These are phyloP conservation scores for Diaporthe nobilis DNA, from an alignment of 2,329 filamentous ascomycete species.

Conservation along the genomic window DNA sequence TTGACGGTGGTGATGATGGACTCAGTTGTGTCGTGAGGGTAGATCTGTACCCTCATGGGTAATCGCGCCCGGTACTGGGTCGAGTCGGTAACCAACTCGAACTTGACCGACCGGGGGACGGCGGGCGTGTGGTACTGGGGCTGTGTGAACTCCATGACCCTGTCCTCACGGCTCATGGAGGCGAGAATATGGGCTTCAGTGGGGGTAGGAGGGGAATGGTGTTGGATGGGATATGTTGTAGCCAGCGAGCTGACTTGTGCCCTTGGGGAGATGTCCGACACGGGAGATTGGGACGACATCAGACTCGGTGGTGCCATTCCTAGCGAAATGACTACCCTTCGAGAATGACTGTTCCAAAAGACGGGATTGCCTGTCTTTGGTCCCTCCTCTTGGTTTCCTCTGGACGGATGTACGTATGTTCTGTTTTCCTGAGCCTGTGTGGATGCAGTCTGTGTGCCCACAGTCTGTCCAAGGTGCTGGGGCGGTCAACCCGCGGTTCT, in stretches of 20 bases:
- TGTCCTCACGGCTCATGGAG: slow-evolving; percentile 39
- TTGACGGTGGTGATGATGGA: slow-evolving; percentile 98
- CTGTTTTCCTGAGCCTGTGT: slow-evolving; percentile 9
- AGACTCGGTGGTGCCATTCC: slow-evolving; percentile 43
- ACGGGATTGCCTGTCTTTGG: slow-evolving; percentile 20
- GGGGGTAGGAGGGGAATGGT: slow-evolving; percentile 39
- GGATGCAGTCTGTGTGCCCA: slow-evolving; percentile 30
- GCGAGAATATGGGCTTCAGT: slow-evolving; percentile 43
- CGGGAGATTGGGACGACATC: slow-evolving; percentile 44
- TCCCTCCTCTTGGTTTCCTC: slow-evolving; percentile 35
- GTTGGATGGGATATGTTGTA: slow-evolving; percentile 36
- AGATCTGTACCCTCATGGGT: slow-evolving; percentile 92
- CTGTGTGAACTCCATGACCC: slow-evolving; percentile 40
- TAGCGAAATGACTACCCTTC: slow-evolving; percentile 41
- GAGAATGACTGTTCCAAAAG: slow-evolving; percentile 39
- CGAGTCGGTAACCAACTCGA: slow-evolving; percentile 80
- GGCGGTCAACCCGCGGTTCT: slow-evolving; percentile 41
- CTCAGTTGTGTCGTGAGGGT: slow-evolving; percentile 94
- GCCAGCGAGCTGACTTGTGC: slow-evolving; percentile 40
- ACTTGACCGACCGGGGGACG: slow-evolving; percentile 81
- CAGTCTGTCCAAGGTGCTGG: slow-evolving; percentile 35
- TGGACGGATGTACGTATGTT: slow-evolving; percentile 1
- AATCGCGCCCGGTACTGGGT: slow-evolving; percentile 80
- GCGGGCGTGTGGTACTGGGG: slow-evolving; percentile 58
- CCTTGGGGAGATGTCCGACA: slow-evolving; percentile 41